Base-by-base conservation (phyloP, 352 stramenopile species). In the Phytophthora citricola region DNA sequence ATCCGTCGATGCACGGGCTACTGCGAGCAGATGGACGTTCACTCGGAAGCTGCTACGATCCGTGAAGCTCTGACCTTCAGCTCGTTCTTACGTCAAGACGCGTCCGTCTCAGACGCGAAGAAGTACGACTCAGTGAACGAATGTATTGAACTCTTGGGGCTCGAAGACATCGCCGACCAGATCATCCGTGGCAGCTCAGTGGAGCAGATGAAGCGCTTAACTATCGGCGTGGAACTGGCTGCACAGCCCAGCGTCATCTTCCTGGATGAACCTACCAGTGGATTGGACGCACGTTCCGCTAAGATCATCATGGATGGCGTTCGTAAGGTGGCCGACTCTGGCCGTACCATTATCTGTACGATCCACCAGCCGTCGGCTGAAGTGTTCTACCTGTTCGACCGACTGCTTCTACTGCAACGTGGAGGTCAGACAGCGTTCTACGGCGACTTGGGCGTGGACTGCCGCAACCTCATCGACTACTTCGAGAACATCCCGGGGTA, bases 321-420 rank as follows among this genome's bases (percentile, higher is more conserved):
- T 43, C 47, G 47, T 34, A 54, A 54, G 31, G 47, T 54, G n/a
- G 47, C 47, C 2, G 47, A 54, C 31, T 54, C 47, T 9, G 47
- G 47, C 3, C 47, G 47, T 54, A 54, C 47, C n/a, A 54, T 54
- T 17, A 54, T 54, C 15, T 54, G 47, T 15, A 54, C 47, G 29
- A 54, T 54, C 17, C 47, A 54, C 47, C 47, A 54, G 17, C 47
- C 47, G 2, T 54, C 47, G 31, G 47, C 47, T 43, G 47, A 54
- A 15, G 47, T 54, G 20, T 54, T 54, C 17, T 54, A 54, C 47
- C 34, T 83, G 22, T 93, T 94, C 68, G 85, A 96, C 69, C 72
- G 78, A 41, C 38, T 93, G 5, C 76, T 94, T 39, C 66, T 96
- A 3, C 64, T 96, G 20, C 50, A 82, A 51, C 48, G 54, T 24